Base-by-base conservation (phyloP, 2,329 filamentous ascomycete species). In the Pyrenophora graminea region DNA sequence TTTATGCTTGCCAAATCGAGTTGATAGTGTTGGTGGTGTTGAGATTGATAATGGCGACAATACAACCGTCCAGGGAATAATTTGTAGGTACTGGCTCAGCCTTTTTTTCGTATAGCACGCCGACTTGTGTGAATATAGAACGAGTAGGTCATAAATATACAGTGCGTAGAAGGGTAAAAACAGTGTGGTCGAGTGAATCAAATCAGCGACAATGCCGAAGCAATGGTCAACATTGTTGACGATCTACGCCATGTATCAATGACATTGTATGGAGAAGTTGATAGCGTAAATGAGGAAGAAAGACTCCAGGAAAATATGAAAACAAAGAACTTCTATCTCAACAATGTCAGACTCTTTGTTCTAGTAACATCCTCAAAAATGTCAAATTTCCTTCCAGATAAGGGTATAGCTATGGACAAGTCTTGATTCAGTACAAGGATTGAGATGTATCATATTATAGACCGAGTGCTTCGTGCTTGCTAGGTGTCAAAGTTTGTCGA, bases 261-360 rank as follows among this genome's bases (percentile, higher is more conserved):
- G 45, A 12, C 30, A 48, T 36, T 48, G 38, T 48, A 15, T 21
- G 9, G 12, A 15, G 8, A 27, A 17, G 23, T 37, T 15, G n/a
- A 39, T 18, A 3, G 9, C 17, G 12, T 21, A 25, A 30, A 36
- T 31, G n/a, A 39, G 21, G n/a, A 27, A 23, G n/a, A 36, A 15
- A 30, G 31, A 15, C 30, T 25, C 7, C 10, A 30, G 31, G 9
- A 25, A 10, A 18, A 48, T 31, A 48, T 42, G 23, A 38, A 30
- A 37, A 48, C 39, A 48, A 48, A 48, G 45, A 42, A 13, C 3
- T 7, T 15, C 45, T 4, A 21, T 13, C 15, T 21, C 10, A 30
- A 42, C 39, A 42, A 30, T 42, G 23, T 30, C 36, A 15, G 17
- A 15, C 31, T 34, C 39, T 48, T 48, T 48, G 45, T 48, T 19